Evolutionary conservation across 2,329 filamentous ascomycete genomes (phyloP).

Genomic region (Cladophialophora psammophila): DNA sequence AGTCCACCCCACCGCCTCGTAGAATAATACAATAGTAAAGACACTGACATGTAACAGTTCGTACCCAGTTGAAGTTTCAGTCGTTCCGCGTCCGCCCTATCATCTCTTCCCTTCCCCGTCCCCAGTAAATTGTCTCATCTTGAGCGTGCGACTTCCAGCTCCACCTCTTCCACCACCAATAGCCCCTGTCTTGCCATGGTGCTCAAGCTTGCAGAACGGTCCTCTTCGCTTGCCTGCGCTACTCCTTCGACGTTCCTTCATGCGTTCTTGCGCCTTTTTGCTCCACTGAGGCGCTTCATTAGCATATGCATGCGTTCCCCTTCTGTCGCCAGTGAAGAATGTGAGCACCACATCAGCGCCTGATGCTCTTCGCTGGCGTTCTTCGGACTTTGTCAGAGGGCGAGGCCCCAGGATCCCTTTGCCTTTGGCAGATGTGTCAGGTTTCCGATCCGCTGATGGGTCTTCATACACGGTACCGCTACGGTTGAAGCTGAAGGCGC

Average conservation of each 20-base stretch:
- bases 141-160: slow-evolving; percentile 29
- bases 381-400: slow-evolving; percentile 4
- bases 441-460: slow-evolving; percentile 1
- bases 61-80: not conserved
- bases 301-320: slow-evolving; percentile 29
- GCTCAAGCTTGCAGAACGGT: slow-evolving; percentile 29
- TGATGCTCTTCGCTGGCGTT: slow-evolving; percentile 33
- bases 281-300: slow-evolving; percentile 33
- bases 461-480: slow-evolving; percentile 19
- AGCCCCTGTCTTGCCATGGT: slow-evolving; percentile 22
- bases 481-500: slow-evolving; percentile 22
- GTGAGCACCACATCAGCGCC: slow-evolving; percentile 33
- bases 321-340: slow-evolving; percentile 36
- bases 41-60: not conserved
- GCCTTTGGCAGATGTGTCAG: slow-evolving; percentile 16
- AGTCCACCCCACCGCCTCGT: not conserved
- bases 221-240: slow-evolving; percentile 23
- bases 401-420: slow-evolving; percentile 9
- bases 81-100: slow-evolving; percentile 7
- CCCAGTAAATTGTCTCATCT: slow-evolving; percentile 23
- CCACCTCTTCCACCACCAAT: slow-evolving; percentile 32
- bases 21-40: not conserved
- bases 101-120: slow-evolving; percentile 10
- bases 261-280: slow-evolving; percentile 28
- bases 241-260: slow-evolving; percentile 16